Base-by-base conservation (phyloP, 83 land plant species). In the Diphasiastrum complanatum region DNA sequence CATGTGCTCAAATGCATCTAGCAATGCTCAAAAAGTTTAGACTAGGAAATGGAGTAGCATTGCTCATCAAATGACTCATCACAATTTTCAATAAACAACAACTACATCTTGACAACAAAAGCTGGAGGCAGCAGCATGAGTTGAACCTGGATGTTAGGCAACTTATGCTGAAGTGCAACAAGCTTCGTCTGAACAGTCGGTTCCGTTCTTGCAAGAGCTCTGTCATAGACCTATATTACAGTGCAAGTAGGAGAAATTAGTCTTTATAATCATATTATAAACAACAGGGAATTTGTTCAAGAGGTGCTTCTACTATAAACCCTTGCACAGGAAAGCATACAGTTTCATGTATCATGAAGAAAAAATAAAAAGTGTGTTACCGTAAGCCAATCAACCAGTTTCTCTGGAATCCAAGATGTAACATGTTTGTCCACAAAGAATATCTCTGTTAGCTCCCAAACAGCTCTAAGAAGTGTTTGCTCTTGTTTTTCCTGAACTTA, bases 311-410 rank as follows among this genome's bases (percentile, higher is more conserved):
- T n/a, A n/a, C n/a, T n/a, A n/a, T n/a, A n/a, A n/a, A n/a, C n/a
- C n/a, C n/a, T n/a, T n/a, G n/a, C n/a, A n/a, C n/a, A n/a, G n/a
- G n/a, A 40, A 40, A 8, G 43, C 43, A 40, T 40, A 40, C 12
- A 40, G 43, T 8, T 8, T 16, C 8, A 40, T 8, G 8, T 8
- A 8, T 40, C 8, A 64, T 20, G 59, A 64, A 65, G 33, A 11
- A 28, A 32, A 22, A 65, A 43, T 31, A 60, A 45, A 63, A 57
- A 60, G 56, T 50, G 56, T 33, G 62, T 74, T 83, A 88, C 97
- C 61, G 70, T 75, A 73, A 91, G 73, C 97, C 97, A 91, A 74
- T 88, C 91, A 55, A 81, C 81, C 60, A 91, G 77, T 11, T 83
- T 75, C 60, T 91, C 97, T 24, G 87, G 78, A 27, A 88, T 67